phyloP scores from a whole-genome alignment of 2,329 filamentous ascomycete species.

The Tolypocladium amazonense region DNA sequence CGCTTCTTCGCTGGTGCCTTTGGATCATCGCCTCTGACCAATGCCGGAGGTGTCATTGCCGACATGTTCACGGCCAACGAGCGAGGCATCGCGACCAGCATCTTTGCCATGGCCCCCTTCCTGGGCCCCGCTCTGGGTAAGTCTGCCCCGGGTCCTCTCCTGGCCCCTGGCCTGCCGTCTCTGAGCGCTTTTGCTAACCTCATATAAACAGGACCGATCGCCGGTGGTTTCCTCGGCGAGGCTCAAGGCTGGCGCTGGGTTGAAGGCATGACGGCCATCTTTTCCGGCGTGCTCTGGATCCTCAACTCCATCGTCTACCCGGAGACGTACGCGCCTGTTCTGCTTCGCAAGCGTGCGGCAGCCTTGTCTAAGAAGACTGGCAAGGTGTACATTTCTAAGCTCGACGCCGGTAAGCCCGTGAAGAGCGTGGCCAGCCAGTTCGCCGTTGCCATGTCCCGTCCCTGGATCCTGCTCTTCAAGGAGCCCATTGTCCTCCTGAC shows the following conservation, averaged over 20 bases:
- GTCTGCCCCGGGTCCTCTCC: neutral
- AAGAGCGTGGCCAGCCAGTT: slow-evolving; percentile 37
- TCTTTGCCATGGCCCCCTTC: slow-evolving; percentile 55
- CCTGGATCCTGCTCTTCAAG: slow-evolving; percentile 53
- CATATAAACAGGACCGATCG: slow-evolving; percentile 38
- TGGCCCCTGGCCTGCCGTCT: neutral
- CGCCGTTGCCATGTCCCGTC: slow-evolving; percentile 45
- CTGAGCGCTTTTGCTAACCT: neutral
- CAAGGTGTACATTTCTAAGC: slow-evolving; percentile 42
- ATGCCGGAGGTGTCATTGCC: slow-evolving; percentile 52
- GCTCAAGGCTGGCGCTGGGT: slow-evolving; percentile 55
- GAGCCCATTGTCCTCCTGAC: slow-evolving; percentile 58
- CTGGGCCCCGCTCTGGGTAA: slow-evolving; percentile 46
- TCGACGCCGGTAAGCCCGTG: slow-evolving; percentile 32
- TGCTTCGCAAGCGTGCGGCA: slow-evolving; percentile 41
- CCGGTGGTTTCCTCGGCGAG: slow-evolving; percentile 52
- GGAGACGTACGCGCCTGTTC: slow-evolving; percentile 49
- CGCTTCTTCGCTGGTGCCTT: slow-evolving; percentile 59
- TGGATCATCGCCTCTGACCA: slow-evolving; percentile 51
- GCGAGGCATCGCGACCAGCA: slow-evolving; percentile 44
- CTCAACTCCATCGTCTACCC: slow-evolving; percentile 38
- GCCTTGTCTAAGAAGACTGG: slow-evolving; percentile 40
- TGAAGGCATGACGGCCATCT: slow-evolving; percentile 49
- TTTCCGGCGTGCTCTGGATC: slow-evolving; percentile 49
- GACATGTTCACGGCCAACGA: slow-evolving; percentile 48